These are phyloP conservation scores for Parvularia atlantis DNA, from an alignment of 78 protist genomes.

Conservation along the genomic window DNA sequence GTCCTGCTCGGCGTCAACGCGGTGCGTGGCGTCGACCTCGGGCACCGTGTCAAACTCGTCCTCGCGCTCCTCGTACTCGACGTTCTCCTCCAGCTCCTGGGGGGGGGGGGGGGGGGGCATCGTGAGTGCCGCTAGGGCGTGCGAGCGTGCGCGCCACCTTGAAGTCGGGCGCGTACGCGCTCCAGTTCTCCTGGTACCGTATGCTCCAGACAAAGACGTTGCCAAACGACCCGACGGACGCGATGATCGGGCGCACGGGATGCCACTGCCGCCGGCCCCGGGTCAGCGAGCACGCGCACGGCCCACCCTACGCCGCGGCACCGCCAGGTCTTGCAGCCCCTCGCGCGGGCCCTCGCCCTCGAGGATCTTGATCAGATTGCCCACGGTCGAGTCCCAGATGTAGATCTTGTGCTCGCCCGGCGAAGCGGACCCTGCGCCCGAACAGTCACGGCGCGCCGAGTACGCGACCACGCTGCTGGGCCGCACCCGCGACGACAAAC, in stretches of 20 bases:
- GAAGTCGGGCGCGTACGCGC: slow-evolving; percentile 25
- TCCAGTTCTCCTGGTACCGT: slow-evolving; percentile 3
- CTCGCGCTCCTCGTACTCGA: slow-evolving; percentile 13
- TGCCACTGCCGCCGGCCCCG: slow-evolving; percentile 5
- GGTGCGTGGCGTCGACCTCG: too few species aligned
- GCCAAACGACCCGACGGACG: not conserved
- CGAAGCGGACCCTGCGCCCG: too few species aligned
- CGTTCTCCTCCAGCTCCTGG: slow-evolving; percentile 22
- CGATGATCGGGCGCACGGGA: slow-evolving; percentile 9
- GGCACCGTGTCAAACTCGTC: slow-evolving; percentile 19
- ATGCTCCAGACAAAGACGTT: not conserved
- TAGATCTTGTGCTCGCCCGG: not conserved
- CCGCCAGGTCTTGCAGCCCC: not conserved
- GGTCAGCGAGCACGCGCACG: not conserved
- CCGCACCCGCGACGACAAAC: not conserved
- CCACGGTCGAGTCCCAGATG: not conserved
- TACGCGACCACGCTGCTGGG: too few species aligned
- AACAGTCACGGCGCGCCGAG: too few species aligned
- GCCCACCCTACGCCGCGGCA: not conserved
- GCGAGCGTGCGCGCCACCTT: too few species aligned
- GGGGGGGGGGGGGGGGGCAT: too few species aligned
- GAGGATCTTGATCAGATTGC: not conserved
- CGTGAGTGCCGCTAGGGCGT: too few species aligned
- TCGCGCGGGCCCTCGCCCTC: not conserved
- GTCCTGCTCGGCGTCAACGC: too few species aligned